Conservation (phyloP, 2,329 filamentous ascomycete genomes). For the Didymella exigua region DNA sequence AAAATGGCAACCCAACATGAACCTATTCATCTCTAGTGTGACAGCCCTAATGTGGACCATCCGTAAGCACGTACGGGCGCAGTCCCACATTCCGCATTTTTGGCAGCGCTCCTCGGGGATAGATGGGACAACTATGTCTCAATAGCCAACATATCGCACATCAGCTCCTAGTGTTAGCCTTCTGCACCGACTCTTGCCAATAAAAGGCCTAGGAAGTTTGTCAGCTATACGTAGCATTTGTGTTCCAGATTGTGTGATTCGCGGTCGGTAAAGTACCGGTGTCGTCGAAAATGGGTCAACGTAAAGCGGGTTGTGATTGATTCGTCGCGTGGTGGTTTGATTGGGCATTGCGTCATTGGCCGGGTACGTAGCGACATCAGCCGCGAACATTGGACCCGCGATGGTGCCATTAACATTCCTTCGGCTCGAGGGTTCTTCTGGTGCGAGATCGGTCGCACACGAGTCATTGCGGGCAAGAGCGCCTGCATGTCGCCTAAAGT, state of each 20-base stretch:
- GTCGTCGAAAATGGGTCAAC: conserved; percentile 1
- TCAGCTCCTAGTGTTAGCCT: not conserved
- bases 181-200: not conserved
- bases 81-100: not conserved
- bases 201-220: not conserved
- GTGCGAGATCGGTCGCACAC: conserved; percentile 8
- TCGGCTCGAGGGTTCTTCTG: conserved; percentile 14
- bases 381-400: conserved; percentile 15
- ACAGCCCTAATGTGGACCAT: not conserved
- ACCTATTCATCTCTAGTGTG: conserved; percentile 1
- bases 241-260: not conserved
- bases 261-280: not conserved
- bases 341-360: conserved; percentile 45
- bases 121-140: not conserved
- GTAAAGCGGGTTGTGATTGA: conserved; percentile 17
- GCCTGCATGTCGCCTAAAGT: conserved; percentile 9
- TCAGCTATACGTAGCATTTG: not conserved
- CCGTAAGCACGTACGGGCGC: not conserved
- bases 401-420: conserved; percentile 12
- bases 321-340: conserved; percentile 26
- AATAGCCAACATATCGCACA: not conserved
- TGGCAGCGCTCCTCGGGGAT: not conserved
- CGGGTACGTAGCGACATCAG: conserved; percentile 36
- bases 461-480: conserved; percentile 13
- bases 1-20: not conserved